phyloP scores from a whole-genome alignment of 1,284 basidiomycete species.

The Fomitopsis palustris region DNA sequence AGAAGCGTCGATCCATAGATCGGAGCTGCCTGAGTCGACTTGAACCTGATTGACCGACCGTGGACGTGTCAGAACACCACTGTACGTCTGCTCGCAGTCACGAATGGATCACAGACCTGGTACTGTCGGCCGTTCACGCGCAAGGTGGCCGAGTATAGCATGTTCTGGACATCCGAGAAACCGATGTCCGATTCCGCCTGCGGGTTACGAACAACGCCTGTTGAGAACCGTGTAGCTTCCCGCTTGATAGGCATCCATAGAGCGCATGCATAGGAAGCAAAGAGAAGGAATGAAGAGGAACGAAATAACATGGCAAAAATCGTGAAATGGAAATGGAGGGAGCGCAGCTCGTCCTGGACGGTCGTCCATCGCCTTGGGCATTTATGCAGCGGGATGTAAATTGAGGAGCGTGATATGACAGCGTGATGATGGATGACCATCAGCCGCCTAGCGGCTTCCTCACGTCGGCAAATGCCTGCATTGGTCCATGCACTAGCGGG shows the following conservation, averaged over 20 bases:
- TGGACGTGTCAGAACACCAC: neutral
- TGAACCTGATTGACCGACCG: neutral
- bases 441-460: neutral
- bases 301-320: neutral
- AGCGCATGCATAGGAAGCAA: neutral
- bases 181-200: neutral
- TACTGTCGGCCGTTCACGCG: neutral
- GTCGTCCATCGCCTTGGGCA: neutral
- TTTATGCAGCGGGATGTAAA: neutral
- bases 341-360: neutral
- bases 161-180: neutral
- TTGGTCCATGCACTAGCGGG: too few relatives aligned
- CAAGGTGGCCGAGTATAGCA: neutral
- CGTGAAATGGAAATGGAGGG: neutral
- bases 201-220: neutral
- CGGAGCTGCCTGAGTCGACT: conserved; percentile 3
- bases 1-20: conserved; percentile 1
- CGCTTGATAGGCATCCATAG: neutral
- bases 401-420: neutral
- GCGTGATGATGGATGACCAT: neutral
- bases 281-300: neutral
- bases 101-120: too few relatives aligned
- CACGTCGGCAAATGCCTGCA: too few relatives aligned
- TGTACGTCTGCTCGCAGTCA: neutral
- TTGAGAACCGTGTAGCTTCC: neutral